Evolutionary conservation across 768 basidiomycete genomes (phyloP).

Genomic region (Tricholoma hemisulphureum): DNA sequence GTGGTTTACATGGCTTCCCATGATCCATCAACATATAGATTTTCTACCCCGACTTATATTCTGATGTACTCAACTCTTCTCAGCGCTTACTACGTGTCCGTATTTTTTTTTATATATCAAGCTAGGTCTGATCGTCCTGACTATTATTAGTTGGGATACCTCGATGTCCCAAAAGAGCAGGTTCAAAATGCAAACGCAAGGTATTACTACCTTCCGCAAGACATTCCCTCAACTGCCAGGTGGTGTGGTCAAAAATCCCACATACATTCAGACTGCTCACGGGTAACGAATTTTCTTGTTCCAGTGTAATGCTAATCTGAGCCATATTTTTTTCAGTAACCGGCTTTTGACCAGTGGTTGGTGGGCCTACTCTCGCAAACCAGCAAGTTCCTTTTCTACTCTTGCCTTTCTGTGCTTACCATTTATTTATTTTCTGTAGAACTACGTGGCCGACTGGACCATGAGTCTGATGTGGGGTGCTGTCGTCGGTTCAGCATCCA

Average conservation of each 20-base stretch:
- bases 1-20: constrained; percentile 98
- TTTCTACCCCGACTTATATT: constrained; percentile 74
- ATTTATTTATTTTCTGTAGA: constrained; percentile 42
- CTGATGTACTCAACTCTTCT: constrained; percentile 73
- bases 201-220: constrained; percentile 78
- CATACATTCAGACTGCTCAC: constrained; percentile 89
- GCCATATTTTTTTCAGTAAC: constrained; percentile 55
- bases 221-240: constrained; percentile 94
- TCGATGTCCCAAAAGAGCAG: constrained; percentile 95
- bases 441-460: constrained; percentile 92
- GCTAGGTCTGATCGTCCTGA: constrained; percentile 3
- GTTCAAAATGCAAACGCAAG: constrained; percentile 97
- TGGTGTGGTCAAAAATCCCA: constrained; percentile 79
- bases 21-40: constrained; percentile 82
- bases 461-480: constrained; percentile 87
- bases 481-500: constrained; percentile 67
- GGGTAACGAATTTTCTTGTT: constrained; percentile 47
- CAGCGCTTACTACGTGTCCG: constrained; percentile 84
- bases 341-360: constrained; percentile 89
- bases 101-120: constrained; percentile 13
- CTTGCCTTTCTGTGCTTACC: background rate
- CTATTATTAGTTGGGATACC: constrained; percentile 75
- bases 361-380: constrained; percentile 95
- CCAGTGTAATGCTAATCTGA: background rate
- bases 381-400: constrained; percentile 46